phyloP scores from a whole-genome alignment of 495 filamentous ascomycete species.

The Penicillium antarcticum region DNA sequence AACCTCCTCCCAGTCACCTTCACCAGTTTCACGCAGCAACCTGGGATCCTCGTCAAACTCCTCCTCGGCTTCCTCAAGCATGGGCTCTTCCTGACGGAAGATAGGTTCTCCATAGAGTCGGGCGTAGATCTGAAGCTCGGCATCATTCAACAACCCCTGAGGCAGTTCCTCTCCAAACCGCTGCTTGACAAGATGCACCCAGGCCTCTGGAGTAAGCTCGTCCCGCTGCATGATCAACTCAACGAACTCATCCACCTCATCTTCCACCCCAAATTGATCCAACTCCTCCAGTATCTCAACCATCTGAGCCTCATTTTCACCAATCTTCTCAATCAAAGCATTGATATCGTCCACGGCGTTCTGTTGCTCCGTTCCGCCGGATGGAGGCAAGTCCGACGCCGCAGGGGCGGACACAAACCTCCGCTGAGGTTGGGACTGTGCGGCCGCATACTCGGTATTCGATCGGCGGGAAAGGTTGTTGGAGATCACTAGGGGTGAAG shows the following conservation, averaged over 20 bases:
- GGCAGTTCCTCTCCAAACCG: conserved; percentile 77
- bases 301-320: conserved; percentile 33
- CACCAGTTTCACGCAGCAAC: conserved; percentile 54
- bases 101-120: conserved; percentile 73
- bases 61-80: conserved; percentile 31
- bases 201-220: conserved; percentile 50
- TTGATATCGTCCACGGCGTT: conserved; percentile 30
- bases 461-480: neutral
- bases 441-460: neutral
- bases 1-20: conserved; percentile 61
- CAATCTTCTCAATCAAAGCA: conserved; percentile 37
- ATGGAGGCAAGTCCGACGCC: conserved; percentile 11
- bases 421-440: conserved; percentile 9
- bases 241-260: conserved; percentile 16
- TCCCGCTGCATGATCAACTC: conserved; percentile 28
- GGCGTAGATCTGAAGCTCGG: conserved; percentile 74
- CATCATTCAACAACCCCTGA: conserved; percentile 61
- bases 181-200: conserved; percentile 67
- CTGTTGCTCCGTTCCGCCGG: conserved; percentile 5
- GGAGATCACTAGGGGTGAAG: conserved; percentile 1
- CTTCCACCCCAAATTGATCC: conserved; percentile 25
- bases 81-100: conserved; percentile 36
- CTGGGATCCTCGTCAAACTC: conserved; percentile 32
- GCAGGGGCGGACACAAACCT: conserved; percentile 28
- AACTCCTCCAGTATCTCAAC: conserved; percentile 35